Evolutionary conservation across 1,139 yeast genomes (phyloP).

Genomic region (Suhomyces kunorum): DNA sequence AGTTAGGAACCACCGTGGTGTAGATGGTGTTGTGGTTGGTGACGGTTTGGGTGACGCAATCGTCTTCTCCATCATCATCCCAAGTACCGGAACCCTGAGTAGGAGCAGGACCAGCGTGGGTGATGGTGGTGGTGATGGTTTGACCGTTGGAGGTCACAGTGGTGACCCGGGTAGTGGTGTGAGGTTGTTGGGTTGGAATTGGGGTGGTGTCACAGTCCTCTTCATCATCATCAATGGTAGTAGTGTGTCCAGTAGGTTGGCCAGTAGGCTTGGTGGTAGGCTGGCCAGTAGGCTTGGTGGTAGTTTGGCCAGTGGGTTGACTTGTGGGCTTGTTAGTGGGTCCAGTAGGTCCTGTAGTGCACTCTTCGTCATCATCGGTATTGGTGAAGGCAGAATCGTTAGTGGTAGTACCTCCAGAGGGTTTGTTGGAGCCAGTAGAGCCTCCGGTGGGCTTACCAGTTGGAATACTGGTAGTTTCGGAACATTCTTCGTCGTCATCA

Average conservation of each 20-base stretch:
- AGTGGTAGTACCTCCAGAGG: slow-evolving; percentile 1
- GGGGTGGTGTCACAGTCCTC: slow-evolving; percentile 15
- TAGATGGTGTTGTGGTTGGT: slow-evolving; percentile 9
- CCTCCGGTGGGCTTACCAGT: slow-evolving; percentile 1
- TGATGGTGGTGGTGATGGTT: neutral
- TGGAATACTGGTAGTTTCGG: slow-evolving; percentile 7
- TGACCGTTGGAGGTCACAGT: slow-evolving; percentile 2
- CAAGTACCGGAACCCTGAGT: slow-evolving; percentile 1
- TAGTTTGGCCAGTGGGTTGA: slow-evolving; percentile 1
- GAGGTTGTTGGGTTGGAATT: neutral
- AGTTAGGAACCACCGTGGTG: slow-evolving; percentile 6
- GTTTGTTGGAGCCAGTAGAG: too few species aligned
- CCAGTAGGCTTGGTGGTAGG: neutral
- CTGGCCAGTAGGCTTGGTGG: neutral
- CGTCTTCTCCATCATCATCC: slow-evolving; percentile 13
- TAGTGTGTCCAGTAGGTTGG: slow-evolving; percentile 1
- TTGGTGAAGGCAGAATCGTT: too few species aligned
- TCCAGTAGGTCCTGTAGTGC: too few species aligned
- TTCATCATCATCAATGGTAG: slow-evolving; percentile 18
- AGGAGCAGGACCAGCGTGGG: slow-evolving; percentile 2
- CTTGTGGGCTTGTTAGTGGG: neutral
- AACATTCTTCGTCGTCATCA: slow-evolving; percentile 14
- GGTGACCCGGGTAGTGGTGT: slow-evolving; percentile 3
- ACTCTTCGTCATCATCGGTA: too few species aligned
- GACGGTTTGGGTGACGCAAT: slow-evolving; percentile 9